Evolutionary conservation across 75 land plant genomes (phyloP).

Genomic region (Ceratopteris richardii): DNA sequence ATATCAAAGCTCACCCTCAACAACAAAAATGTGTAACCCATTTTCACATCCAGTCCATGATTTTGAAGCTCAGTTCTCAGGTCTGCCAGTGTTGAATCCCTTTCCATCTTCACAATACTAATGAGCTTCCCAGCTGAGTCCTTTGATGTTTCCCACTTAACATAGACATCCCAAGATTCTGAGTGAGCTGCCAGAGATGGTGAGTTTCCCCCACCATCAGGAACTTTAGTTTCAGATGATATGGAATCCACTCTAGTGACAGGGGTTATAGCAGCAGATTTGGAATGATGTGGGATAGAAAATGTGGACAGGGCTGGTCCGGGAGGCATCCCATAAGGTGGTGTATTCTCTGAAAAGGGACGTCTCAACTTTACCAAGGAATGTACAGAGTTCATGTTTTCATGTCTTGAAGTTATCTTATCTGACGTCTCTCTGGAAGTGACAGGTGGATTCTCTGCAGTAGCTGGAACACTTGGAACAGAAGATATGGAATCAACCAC

Average conservation of each 20-base stretch:
- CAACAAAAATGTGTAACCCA: slow-evolving; percentile 49
- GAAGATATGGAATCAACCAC: background rate
- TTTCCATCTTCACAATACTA: slow-evolving; percentile 28
- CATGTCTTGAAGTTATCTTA: background rate
- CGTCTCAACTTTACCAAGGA: background rate
- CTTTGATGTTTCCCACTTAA: slow-evolving; percentile 79
- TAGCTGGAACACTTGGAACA: background rate
- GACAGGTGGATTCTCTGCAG: background rate
- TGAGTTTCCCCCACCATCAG: background rate
- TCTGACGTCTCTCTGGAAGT: background rate
- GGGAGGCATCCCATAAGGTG: background rate
- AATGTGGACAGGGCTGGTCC: background rate
- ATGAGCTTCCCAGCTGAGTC: slow-evolving; percentile 54
- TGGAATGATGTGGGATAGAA: background rate
- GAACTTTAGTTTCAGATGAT: background rate
- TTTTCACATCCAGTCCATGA: slow-evolving; percentile 23
- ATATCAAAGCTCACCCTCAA: slow-evolving; percentile 39
- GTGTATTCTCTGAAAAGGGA: background rate
- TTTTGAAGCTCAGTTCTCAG: slow-evolving; percentile 52
- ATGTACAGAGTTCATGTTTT: background rate
- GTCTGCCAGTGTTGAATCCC: slow-evolving; percentile 46
- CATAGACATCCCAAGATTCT: slow-evolving; percentile 49
- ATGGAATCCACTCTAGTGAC: background rate
- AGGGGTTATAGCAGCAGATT: background rate
- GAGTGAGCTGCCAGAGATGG: background rate